phyloP scores from a whole-genome alignment of 257 asterid genomes.

The Dorcoceras hygrometricum region DNA sequence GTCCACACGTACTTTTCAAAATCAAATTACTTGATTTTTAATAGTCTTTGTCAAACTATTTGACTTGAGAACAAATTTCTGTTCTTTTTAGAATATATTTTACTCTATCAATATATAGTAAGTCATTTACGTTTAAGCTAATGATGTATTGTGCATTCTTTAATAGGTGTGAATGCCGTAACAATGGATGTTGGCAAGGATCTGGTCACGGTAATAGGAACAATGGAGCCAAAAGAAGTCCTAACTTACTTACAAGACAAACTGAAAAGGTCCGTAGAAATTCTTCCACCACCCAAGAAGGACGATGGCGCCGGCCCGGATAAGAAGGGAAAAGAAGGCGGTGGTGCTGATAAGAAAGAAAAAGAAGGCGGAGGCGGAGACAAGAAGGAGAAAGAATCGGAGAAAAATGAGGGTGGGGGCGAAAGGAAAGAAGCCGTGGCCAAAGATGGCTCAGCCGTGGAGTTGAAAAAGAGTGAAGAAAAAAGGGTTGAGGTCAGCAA shows the following conservation, averaged over 20 bases:
- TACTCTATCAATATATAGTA: neutral
- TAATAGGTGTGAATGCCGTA: slow-evolving; percentile 62
- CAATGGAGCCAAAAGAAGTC: slow-evolving; percentile 72
- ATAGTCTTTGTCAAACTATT: no score
- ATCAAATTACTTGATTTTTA: no score
- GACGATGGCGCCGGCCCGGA: slow-evolving; percentile 47
- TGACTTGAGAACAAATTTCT: no score
- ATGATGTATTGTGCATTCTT: slow-evolving; percentile 2
- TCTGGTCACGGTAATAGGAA: slow-evolving; percentile 67
- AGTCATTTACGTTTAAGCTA: neutral
- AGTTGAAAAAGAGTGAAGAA: slow-evolving; percentile 27
- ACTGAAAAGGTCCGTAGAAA: slow-evolving; percentile 49
- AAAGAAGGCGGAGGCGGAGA: slow-evolving; percentile 18
- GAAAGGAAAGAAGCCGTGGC: slow-evolving; percentile 26
- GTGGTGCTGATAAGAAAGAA: slow-evolving; percentile 28
- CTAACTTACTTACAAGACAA: slow-evolving; percentile 59
- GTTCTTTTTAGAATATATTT: neutral
- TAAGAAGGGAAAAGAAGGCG: slow-evolving; percentile 32
- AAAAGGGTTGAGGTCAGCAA: slow-evolving; percentile 54
- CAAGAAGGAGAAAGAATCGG: slow-evolving; percentile 22
- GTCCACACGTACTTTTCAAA: no score
- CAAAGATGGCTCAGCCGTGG: slow-evolving; percentile 33
- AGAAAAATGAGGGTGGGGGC: slow-evolving; percentile 1
- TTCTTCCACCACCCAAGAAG: slow-evolving; percentile 62
- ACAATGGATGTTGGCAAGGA: slow-evolving; percentile 53